These are phyloP conservation scores for Mortierella hygrophila DNA, from an alignment of 192 early-diverging fungal species.

Conservation along the genomic window DNA sequence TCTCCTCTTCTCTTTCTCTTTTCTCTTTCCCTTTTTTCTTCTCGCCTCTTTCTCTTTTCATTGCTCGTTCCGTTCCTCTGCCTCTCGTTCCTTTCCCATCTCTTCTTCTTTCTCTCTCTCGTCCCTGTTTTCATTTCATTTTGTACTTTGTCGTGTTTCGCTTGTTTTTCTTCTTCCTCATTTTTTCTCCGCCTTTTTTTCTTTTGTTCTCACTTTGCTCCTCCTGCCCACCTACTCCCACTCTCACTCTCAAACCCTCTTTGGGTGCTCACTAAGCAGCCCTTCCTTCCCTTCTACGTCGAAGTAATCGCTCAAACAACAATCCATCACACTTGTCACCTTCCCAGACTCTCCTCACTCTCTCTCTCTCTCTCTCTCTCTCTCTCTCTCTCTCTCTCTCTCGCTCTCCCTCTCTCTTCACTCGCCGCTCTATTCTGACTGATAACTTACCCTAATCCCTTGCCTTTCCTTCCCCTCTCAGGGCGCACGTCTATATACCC, in stretches of 20 bases:
- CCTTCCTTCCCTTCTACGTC: not conserved
- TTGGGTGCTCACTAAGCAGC: not conserved
- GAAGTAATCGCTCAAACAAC: not conserved
- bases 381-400: not conserved
- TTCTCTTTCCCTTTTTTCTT: not conserved
- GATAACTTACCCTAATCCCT: not conserved
- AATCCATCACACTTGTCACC: not conserved
- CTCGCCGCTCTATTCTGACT: not conserved
- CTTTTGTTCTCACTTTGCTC: not conserved
- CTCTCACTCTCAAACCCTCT: constrained; percentile 3
- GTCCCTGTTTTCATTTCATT: not conserved
- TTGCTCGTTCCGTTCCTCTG: not conserved
- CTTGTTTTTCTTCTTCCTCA: not conserved
- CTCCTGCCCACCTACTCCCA: not conserved
- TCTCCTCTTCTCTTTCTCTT: not conserved
- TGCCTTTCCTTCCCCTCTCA: constrained; percentile 10
- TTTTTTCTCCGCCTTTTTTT: constrained; percentile 15
- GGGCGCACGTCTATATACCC: not conserved
- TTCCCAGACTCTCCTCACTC: not conserved
- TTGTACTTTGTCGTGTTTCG: not conserved
- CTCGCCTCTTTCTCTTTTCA: not conserved
- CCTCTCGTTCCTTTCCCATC: constrained; percentile 2
- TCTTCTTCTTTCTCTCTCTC: not conserved
- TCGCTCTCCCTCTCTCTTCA: not conserved
- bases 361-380: not conserved